Conservation (phyloP, 2,329 filamentous ascomycete genomes). For the Lachnum nothofagi region DNA sequence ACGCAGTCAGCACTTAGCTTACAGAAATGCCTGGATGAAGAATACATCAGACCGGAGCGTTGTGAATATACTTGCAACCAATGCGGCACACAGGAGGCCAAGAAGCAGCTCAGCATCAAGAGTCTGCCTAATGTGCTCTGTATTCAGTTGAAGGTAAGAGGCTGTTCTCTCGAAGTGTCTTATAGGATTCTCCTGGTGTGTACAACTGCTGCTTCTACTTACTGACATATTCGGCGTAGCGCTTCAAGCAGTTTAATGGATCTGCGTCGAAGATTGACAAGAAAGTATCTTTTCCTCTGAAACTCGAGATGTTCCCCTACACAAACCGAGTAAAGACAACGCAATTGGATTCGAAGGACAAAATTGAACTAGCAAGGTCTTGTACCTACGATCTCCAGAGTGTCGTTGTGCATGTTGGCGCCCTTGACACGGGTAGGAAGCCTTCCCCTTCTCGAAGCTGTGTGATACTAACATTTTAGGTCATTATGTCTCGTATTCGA, state of each 20-base stretch:
- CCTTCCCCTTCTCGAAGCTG: neutral
- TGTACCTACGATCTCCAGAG: constrained; percentile 83
- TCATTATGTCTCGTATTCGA: constrained; percentile 85
- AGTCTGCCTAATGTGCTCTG: constrained; percentile 82
- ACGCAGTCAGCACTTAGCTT: constrained; percentile 47
- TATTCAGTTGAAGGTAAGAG: constrained; percentile 84
- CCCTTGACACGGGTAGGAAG: constrained; percentile 69
- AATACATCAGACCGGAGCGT: constrained; percentile 82
- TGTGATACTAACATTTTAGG: constrained; percentile 37
- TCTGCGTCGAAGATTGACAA: constrained; percentile 83
- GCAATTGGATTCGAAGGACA: constrained; percentile 47
- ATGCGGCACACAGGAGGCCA: constrained; percentile 74
- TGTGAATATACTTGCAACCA: constrained; percentile 83
- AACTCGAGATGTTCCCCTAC: constrained; percentile 86
- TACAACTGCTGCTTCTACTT: neutral
- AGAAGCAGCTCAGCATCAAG: constrained; percentile 79
- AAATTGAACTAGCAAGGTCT: constrained; percentile 53
- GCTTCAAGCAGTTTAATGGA: constrained; percentile 71
- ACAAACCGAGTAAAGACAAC: constrained; percentile 60
- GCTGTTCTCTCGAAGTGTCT: too few relatives aligned
- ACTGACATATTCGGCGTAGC: constrained; percentile 35
- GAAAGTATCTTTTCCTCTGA: constrained; percentile 76
- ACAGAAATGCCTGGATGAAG: constrained; percentile 72
- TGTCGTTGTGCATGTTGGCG: constrained; percentile 88
- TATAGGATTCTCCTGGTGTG: too few relatives aligned